Evolutionary conservation across 2,329 filamentous ascomycete genomes (phyloP), one percentile per base, ranked within the genome.

Genomic region (Cryphonectria carpinicola): DNA sequence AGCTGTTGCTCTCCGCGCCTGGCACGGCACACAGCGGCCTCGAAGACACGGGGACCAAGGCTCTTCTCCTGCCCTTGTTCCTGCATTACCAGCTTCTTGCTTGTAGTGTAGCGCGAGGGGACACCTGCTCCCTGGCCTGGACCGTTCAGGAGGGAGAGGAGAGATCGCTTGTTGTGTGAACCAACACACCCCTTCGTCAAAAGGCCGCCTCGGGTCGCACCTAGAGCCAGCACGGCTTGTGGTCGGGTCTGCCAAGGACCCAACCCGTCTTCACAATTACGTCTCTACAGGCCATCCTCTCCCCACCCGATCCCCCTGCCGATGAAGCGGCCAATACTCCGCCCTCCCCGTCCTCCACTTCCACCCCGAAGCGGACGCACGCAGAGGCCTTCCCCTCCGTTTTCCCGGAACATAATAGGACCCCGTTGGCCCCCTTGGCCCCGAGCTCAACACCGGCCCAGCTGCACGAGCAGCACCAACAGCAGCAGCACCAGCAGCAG

Each of bases 201-300:
- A 46, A 62, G 60, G 46, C 46, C 46, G 46, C 37, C 49, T 65
- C 63, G 62, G 56, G 46, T 58, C 37, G 17, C 49, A 54, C 25
- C 39, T 60, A 39, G 22, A 67, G 71, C 71, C 67, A 63, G 67
- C 64, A 64, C 65, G 70, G 69, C 71, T 72, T 68, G 71, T 72
- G 71, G 72, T 68, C 72, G 79, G 80, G 79, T 82, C 78, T 81
- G 68, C 76, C 67, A 71, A 77, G 77, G 83, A 81, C 81, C 81
- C 79, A 76, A 81, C 66, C 74, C 73, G 74, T 80, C 83, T 83
- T 76, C 82, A 85, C 81, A 74, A 86, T 86, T 83, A 81, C 83
- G 75, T 84, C 83, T 73, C 83, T 83, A 80, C 80, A 85, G 76
- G 85, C 84, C 64, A 86, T 87, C 77, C 80, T 86, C 78, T 85